Conservation (phyloP, 2,329 filamentous ascomycete genomes). For the Ilyonectria mors-panacis region DNA sequence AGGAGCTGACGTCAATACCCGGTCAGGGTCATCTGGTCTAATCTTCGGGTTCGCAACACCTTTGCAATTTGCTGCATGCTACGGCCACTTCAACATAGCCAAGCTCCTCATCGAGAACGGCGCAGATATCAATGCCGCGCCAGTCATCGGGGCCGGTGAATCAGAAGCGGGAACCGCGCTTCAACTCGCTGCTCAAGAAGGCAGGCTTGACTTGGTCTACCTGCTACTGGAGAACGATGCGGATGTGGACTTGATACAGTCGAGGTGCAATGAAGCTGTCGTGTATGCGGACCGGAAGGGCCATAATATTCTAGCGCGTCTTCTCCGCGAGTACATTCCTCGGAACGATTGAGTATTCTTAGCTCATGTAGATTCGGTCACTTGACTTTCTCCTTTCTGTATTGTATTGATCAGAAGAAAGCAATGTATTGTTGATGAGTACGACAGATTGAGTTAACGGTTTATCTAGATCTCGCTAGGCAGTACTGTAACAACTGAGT, state of each 20-base stretch:
- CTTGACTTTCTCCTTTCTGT: too few species aligned
- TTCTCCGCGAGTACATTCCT: conserved; percentile 1
- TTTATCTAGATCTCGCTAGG: too few species aligned
- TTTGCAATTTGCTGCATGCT: not conserved
- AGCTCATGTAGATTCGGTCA: too few species aligned
- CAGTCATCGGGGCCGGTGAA: too few species aligned
- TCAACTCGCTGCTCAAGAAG: not conserved
- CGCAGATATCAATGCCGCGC: not conserved
- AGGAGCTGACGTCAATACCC: not conserved
- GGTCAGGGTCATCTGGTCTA: not conserved
- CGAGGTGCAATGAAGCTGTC: conserved; percentile 1
- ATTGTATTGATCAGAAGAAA: too few species aligned
- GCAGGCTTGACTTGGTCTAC: conserved; percentile 14
- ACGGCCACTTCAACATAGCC: conserved; percentile 1
- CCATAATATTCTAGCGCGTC: not conserved
- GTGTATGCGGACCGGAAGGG: not conserved
- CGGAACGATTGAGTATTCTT: not conserved
- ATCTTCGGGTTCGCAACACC: not conserved
- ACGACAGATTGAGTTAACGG: too few species aligned
- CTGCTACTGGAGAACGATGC: conserved; percentile 11
- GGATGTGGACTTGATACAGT: not conserved
- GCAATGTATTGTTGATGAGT: too few species aligned
- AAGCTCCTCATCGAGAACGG: conserved; percentile 3
- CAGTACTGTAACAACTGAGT: too few species aligned
- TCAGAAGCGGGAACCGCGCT: not conserved